Percentiles rank a stretch among this genome's conserved stretches.
Evolutionary conservation across 2,329 filamentous ascomycete genomes (phyloP).

Genomic region (Bipolaris sorokiniana): DNA sequence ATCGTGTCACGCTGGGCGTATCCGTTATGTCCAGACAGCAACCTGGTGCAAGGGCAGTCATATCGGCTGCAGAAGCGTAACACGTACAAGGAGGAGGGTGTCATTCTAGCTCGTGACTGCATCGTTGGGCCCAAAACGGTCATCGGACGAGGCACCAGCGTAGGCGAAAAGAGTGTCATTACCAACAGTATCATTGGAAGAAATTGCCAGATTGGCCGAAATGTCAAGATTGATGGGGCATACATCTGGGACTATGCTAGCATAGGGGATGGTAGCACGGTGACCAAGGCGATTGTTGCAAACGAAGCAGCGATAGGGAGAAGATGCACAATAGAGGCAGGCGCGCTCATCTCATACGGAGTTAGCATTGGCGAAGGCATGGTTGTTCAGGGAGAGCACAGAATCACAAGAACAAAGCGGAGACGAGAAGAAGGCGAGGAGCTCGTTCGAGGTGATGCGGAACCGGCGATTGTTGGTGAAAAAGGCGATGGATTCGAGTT

Average conservation of each 20-base stretch:
- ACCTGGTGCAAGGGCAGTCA: conserved; percentile 76
- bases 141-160: conserved; percentile 75
- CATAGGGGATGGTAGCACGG: conserved; percentile 74
- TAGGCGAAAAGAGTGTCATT: conserved; percentile 75
- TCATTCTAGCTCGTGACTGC: conserved; percentile 75
- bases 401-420: conserved; percentile 55
- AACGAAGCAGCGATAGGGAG: conserved; percentile 74
- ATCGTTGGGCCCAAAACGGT: conserved; percentile 72
- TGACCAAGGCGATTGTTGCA: conserved; percentile 78
- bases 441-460: conserved; percentile 47
- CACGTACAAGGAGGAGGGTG: conserved; percentile 79
- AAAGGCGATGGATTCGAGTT: conserved; percentile 68
- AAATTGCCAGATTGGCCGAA: conserved; percentile 83
- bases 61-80: conserved; percentile 74
- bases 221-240: conserved; percentile 77
- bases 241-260: conserved; percentile 87
- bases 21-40: conserved; percentile 87
- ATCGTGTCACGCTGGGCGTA: conserved; percentile 87
- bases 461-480: conserved; percentile 62
- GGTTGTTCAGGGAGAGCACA: conserved; percentile 51
- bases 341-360: conserved; percentile 79
- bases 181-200: conserved; percentile 81
- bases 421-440: conserved; percentile 54
- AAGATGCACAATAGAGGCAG: conserved; percentile 70
- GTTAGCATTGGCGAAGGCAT: conserved; percentile 72